Conservation (phyloP, 495 filamentous ascomycete genomes). For the Neohortaea acidophila region DNA sequence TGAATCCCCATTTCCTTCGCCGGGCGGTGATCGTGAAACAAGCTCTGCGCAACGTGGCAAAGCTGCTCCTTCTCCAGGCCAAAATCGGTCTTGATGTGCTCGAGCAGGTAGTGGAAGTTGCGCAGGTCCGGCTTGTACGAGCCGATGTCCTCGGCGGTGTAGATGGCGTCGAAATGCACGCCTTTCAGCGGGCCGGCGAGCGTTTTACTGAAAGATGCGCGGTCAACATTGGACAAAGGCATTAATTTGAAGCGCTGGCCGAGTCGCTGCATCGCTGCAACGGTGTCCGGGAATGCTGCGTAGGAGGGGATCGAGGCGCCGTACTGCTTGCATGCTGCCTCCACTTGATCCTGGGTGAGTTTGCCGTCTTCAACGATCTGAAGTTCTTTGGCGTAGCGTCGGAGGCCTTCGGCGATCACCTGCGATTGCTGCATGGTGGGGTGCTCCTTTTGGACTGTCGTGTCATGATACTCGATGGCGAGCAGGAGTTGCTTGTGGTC, state of each 20-base stretch:
- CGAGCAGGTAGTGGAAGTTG: constrained; percentile 55
- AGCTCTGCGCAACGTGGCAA: constrained; percentile 53
- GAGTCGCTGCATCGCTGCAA: constrained; percentile 28
- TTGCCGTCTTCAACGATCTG: constrained; percentile 9
- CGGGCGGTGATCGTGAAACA: constrained; percentile 58
- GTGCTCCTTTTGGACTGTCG: constrained; percentile 8
- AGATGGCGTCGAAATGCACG: constrained; percentile 47
- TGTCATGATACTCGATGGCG: constrained; percentile 9
- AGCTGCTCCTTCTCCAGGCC: constrained; percentile 40
- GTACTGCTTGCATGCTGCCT: constrained; percentile 10
- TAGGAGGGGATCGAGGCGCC: constrained; percentile 11
- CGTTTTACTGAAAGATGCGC: constrained; percentile 42
- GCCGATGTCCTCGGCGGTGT: constrained; percentile 62
- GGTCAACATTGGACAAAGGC: constrained; percentile 58
- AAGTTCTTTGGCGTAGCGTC: constrained; percentile 10
- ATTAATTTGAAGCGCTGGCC: constrained; percentile 49
- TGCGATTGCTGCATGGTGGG: constrained; percentile 13
- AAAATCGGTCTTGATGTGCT: constrained; percentile 38
- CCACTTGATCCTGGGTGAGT: constrained; percentile 11
- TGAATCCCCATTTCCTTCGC: constrained; percentile 44
- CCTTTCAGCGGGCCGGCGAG: constrained; percentile 35
- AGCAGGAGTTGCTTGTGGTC: constrained; percentile 12
- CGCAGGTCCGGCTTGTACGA: constrained; percentile 52
- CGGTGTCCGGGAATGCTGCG: constrained; percentile 20
- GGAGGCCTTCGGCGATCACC: constrained; percentile 16